These are phyloP conservation scores for Chalciporus sphaerocephalus DNA, from an alignment of 768 basidiomycete species.

Conservation along the genomic window DNA sequence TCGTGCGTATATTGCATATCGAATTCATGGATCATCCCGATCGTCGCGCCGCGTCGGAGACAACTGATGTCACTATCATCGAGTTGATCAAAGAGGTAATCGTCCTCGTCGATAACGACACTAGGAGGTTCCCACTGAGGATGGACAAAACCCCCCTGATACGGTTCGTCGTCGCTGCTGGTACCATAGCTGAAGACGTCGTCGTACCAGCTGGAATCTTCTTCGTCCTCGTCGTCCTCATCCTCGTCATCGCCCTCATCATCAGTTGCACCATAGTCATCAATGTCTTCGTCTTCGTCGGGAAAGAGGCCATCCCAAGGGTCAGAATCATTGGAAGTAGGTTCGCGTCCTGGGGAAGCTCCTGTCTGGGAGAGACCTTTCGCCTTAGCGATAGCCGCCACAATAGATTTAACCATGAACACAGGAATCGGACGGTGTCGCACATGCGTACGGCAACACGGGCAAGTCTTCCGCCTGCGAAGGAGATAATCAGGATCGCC, in stretches of 20 bases:
- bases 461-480: slow-evolving; percentile 64
- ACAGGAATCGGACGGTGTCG: slow-evolving; percentile 60
- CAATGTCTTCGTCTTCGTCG: slow-evolving; percentile 41
- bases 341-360: slow-evolving; percentile 20
- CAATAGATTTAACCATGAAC: slow-evolving; percentile 62
- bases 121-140: slow-evolving; percentile 60
- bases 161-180: slow-evolving; percentile 33
- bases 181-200: slow-evolving; percentile 36
- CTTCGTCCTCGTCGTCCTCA: slow-evolving; percentile 29
- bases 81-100: slow-evolving; percentile 34
- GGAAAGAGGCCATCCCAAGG: slow-evolving; percentile 73
- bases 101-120: slow-evolving; percentile 32
- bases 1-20: slow-evolving; percentile 51
- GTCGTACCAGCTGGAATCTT: slow-evolving; percentile 28
- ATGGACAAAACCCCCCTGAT: slow-evolving; percentile 39
- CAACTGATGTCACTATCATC: slow-evolving; percentile 37
- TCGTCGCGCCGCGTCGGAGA: slow-evolving; percentile 56
- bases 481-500: slow-evolving; percentile 44
- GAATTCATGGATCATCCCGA: slow-evolving; percentile 54
- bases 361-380: slow-evolving; percentile 27
- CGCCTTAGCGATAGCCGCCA: slow-evolving; percentile 44
- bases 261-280: slow-evolving; percentile 27
- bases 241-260: slow-evolving; percentile 25
- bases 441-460: slow-evolving; percentile 60
- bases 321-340: slow-evolving; percentile 43